These are phyloP conservation scores for Venustampulla echinocandica DNA, from an alignment of 495 filamentous ascomycete genomes.

Conservation along the genomic window DNA sequence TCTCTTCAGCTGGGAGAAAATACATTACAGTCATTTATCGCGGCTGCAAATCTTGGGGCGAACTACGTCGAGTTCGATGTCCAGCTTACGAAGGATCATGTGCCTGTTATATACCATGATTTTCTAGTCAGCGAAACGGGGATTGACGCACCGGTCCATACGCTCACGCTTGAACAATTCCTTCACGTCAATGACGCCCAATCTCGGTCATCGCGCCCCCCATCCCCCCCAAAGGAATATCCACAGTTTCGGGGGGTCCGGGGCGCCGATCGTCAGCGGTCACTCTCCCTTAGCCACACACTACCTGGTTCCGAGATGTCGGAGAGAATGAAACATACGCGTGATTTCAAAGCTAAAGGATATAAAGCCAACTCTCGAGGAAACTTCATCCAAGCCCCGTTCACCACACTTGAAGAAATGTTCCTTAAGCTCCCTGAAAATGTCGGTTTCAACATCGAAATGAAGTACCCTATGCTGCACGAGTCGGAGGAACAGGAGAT, in stretches of 20 bases:
- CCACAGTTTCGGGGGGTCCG: constrained; percentile 13
- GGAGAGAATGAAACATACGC: constrained; percentile 94
- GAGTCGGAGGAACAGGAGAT: constrained; percentile 93
- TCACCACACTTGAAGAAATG: constrained; percentile 89
- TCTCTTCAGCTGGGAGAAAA: constrained; percentile 95
- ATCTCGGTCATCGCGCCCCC: constrained; percentile 16
- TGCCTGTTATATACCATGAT: constrained; percentile 98
- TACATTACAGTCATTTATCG: constrained; percentile 89
- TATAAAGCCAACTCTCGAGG: constrained; percentile 95
- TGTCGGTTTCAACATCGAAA: constrained; percentile 95
- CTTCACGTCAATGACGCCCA: constrained; percentile 58
- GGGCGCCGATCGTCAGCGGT: constrained; percentile 22
- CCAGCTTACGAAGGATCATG: constrained; percentile 95
- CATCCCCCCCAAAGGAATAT: constrained; percentile 19
- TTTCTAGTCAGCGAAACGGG: constrained; percentile 98
- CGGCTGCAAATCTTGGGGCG: constrained; percentile 87
- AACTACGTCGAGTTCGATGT: constrained; percentile 93
- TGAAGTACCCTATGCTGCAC: constrained; percentile 97
- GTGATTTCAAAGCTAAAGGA: constrained; percentile 78
- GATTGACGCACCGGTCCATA: constrained; percentile 94
- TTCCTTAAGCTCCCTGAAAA: constrained; percentile 72
- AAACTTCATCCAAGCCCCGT: constrained; percentile 86
- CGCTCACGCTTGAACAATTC: constrained; percentile 89
- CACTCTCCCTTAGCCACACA: constrained; percentile 19
- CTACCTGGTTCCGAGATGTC: constrained; percentile 47